These are phyloP conservation scores for Coniophora puteana DNA, from an alignment of 1,284 basidiomycete species.

Conservation along the genomic window DNA sequence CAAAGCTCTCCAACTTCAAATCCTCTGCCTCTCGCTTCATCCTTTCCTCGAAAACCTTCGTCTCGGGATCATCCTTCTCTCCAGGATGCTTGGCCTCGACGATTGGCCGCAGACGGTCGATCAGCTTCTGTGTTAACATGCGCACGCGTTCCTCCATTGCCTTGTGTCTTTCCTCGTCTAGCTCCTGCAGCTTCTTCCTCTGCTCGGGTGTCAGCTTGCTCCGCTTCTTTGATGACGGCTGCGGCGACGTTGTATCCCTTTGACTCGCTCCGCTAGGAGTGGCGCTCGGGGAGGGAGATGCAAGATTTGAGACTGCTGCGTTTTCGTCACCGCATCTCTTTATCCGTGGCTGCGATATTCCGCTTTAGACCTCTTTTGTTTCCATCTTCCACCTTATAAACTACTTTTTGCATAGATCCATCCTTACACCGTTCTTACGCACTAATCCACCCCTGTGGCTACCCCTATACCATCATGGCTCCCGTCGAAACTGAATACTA, in stretches of 20 bases:
- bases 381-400: too few relatives aligned
- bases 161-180: constrained; percentile 77
- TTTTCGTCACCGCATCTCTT: too few relatives aligned
- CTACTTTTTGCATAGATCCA: too few relatives aligned
- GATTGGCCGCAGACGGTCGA: constrained; percentile 82
- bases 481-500: constrained; percentile 68
- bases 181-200: constrained; percentile 74
- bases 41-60: constrained; percentile 68
- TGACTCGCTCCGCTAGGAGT: constrained; percentile 19
- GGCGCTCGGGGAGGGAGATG: constrained; percentile 22
- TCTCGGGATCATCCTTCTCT: constrained; percentile 83
- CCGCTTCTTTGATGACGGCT: constrained; percentile 38
- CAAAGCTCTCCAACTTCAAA: constrained; percentile 97
- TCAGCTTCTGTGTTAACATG: constrained; percentile 71
- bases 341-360: too few relatives aligned
- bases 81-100: constrained; percentile 89
- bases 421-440: too few relatives aligned
- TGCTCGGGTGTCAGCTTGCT: constrained; percentile 80
- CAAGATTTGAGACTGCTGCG: too few relatives aligned
- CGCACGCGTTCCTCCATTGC: constrained; percentile 78
- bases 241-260: constrained; percentile 21
- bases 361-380: too few relatives aligned
- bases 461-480: constrained; percentile 46
- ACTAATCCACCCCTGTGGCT: too few relatives aligned
- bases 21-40: constrained; percentile 92